Percentiles rank a stretch among this genome's conserved stretches.
Conservation (phyloP, 768 basidiomycete species). For the Tulasnella sp. region DNA sequence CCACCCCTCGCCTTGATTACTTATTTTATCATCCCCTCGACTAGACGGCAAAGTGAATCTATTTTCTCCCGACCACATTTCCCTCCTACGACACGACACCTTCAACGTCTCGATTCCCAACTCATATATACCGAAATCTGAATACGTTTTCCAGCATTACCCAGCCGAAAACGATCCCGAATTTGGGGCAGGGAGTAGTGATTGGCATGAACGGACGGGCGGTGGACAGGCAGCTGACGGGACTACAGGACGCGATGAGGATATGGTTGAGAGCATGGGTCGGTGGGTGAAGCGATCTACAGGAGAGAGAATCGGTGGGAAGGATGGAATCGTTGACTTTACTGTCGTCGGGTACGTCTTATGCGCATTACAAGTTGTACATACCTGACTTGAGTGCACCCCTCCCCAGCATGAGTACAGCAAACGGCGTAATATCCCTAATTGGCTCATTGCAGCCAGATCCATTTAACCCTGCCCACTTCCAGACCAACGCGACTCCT, state of each 20-base stretch:
- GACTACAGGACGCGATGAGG: conserved; percentile 27
- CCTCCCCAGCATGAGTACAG: conserved; percentile 59
- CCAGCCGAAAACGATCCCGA: conserved; percentile 66
- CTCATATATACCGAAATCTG: conserved; percentile 69
- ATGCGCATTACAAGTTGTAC: not conserved
- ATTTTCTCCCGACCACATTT: conserved; percentile 85
- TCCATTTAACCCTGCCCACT: conserved; percentile 56
- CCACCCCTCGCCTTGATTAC: not conserved
- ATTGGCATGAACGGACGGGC: conserved; percentile 14
- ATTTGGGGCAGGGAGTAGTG: conserved; percentile 35
- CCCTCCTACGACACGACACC: conserved; percentile 76
- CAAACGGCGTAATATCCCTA: conserved; percentile 87
- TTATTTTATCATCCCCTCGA: not conserved
- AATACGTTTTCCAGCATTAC: conserved; percentile 80
- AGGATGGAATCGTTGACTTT: conserved; percentile 57
- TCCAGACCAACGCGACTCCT: conserved; percentile 26
- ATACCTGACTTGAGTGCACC: not conserved
- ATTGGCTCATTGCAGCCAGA: conserved; percentile 70
- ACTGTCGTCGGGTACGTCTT: conserved; percentile 72
- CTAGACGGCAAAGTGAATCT: conserved; percentile 77
- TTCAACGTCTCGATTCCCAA: conserved; percentile 94
- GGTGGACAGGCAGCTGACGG: conserved; percentile 20
- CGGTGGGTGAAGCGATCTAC: conserved; percentile 69
- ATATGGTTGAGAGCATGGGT: conserved; percentile 34
- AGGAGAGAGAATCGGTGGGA: conserved; percentile 54